These are phyloP conservation scores for Mycena capillaripes DNA, from an alignment of 768 basidiomycete genomes.

Conservation along the genomic window DNA sequence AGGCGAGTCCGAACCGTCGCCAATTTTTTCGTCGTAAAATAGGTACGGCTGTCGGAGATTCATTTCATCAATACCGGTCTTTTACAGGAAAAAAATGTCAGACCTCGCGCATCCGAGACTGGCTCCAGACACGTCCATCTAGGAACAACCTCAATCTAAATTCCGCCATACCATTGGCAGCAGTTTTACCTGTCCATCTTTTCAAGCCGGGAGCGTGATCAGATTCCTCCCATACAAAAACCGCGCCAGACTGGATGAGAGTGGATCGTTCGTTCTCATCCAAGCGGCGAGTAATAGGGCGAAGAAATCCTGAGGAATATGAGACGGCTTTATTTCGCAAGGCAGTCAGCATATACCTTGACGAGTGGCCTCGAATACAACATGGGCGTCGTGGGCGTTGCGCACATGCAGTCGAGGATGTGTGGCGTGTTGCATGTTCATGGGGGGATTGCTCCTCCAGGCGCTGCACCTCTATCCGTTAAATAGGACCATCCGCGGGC, in stretches of 20 bases:
- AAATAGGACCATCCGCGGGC: constrained; percentile 23
- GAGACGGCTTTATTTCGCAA: constrained; percentile 4
- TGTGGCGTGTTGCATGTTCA: constrained; percentile 70
- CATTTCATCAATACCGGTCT: constrained; percentile 8
- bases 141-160: neutral
- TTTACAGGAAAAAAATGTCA: constrained; percentile 22
- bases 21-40: constrained; percentile 76
- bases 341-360: constrained; percentile 49
- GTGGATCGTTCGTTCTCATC: constrained; percentile 72
- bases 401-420: constrained; percentile 76
- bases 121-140: constrained; percentile 80
- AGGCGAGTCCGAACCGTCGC: constrained; percentile 54
- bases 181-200: constrained; percentile 68
- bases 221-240: constrained; percentile 81
- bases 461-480: constrained; percentile 43
- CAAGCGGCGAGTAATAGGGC: constrained; percentile 66
- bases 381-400: constrained; percentile 76
- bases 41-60: constrained; percentile 66
- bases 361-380: constrained; percentile 75
- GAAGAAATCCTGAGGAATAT: constrained; percentile 48
- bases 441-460: constrained; percentile 15
- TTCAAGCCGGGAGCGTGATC: constrained; percentile 76
- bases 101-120: constrained; percentile 76
- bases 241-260: constrained; percentile 70
- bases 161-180: neutral